Percentiles rank a stretch among this genome's conserved stretches.
phyloP scores from a whole-genome alignment of 495 filamentous ascomycete genomes.

The Hypoxylon crocopeplum region DNA sequence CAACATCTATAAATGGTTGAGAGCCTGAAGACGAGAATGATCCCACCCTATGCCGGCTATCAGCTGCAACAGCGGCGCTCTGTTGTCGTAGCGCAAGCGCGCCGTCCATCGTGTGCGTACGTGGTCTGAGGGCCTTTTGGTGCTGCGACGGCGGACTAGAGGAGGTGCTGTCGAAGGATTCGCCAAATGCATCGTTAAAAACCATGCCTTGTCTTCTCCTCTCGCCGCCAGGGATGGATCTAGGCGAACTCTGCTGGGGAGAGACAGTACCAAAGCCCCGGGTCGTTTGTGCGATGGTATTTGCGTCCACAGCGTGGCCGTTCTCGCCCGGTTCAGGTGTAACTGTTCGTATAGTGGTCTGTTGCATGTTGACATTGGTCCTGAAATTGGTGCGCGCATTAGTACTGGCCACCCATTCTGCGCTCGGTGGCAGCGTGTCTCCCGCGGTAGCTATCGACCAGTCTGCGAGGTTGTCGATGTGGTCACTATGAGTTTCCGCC shows the following conservation, averaged over 20 bases:
- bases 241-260: slow-evolving; percentile 53
- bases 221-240: slow-evolving; percentile 48
- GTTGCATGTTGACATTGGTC: slow-evolving; percentile 32
- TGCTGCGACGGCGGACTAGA: slow-evolving; percentile 46
- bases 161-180: slow-evolving; percentile 48
- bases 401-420: slow-evolving; percentile 34
- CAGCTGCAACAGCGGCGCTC: slow-evolving; percentile 40
- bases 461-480: slow-evolving; percentile 41
- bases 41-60: slow-evolving; percentile 57
- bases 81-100: slow-evolving; percentile 52
- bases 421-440: slow-evolving; percentile 36
- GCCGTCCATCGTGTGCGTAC: slow-evolving; percentile 61
- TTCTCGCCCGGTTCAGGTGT: slow-evolving; percentile 59
- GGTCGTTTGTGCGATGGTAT: slow-evolving; percentile 35
- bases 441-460: slow-evolving; percentile 46
- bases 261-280: slow-evolving; percentile 40
- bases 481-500: slow-evolving; percentile 34
- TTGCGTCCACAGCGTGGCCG: slow-evolving; percentile 34
- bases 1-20: slow-evolving; percentile 46
- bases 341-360: slow-evolving; percentile 56
- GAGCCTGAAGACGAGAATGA: slow-evolving; percentile 61
- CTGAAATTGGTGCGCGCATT: slow-evolving; percentile 27
- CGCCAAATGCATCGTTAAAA: slow-evolving; percentile 56
- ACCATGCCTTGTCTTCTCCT: slow-evolving; percentile 58
- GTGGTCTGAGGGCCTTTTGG: slow-evolving; percentile 48